These are phyloP conservation scores for Alternaria novae-zelandiae DNA, from an alignment of 2,329 filamentous ascomycete genomes.

Conservation along the genomic window DNA sequence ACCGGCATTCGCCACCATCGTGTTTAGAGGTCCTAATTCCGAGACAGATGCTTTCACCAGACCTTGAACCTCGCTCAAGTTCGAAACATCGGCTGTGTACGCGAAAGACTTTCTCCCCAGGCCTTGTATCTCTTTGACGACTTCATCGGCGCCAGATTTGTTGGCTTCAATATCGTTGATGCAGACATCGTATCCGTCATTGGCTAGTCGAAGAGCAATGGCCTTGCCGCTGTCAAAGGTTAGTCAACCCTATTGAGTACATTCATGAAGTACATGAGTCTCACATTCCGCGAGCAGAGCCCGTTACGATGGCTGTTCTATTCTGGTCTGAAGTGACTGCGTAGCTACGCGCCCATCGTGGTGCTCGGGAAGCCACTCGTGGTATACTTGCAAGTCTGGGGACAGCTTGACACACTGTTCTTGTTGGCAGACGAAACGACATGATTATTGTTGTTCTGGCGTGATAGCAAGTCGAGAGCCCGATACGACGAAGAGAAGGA, in stretches of 20 bases:
- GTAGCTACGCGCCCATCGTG: constrained; percentile 34
- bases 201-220: constrained; percentile 68
- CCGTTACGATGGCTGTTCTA: constrained; percentile 48
- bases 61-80: constrained; percentile 57
- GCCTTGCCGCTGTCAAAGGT: constrained; percentile 60
- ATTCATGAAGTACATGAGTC: not conserved
- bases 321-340: constrained; percentile 25
- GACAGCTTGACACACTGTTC: constrained; percentile 28
- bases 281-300: constrained; percentile 49
- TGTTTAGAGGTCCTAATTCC: constrained; percentile 60
- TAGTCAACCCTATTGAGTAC: not conserved
- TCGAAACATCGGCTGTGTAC: constrained; percentile 67
- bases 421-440: constrained; percentile 29
- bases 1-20: constrained; percentile 67
- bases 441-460: constrained; percentile 14
- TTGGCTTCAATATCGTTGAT: constrained; percentile 68
- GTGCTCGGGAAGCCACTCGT: constrained; percentile 18
- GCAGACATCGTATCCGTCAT: constrained; percentile 70
- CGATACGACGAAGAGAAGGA: not conserved
- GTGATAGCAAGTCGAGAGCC: not conserved
- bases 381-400: constrained; percentile 16
- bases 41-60: constrained; percentile 61
- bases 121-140: constrained; percentile 59
- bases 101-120: constrained; percentile 62
- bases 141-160: constrained; percentile 58